phyloP scores from a whole-genome alignment of 2,329 filamentous ascomycete species.

The Hypoxylon rubiginosum region DNA sequence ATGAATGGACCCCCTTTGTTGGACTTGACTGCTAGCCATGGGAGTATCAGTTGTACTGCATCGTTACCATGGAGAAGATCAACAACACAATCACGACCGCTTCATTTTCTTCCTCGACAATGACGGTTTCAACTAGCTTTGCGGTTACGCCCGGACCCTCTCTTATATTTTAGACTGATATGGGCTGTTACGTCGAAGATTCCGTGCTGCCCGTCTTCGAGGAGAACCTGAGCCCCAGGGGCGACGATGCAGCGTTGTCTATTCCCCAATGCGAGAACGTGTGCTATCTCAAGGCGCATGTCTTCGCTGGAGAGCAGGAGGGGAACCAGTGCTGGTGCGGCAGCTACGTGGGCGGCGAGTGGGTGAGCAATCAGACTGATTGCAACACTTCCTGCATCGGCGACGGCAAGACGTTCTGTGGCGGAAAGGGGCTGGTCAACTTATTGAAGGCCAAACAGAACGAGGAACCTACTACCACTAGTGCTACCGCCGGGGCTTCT shows the following conservation, averaged over 20 bases:
- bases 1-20: not conserved
- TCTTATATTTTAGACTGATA: slow-evolving; percentile 43
- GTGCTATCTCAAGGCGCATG: slow-evolving; percentile 54
- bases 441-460: slow-evolving; percentile 45
- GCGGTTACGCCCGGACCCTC: slow-evolving; percentile 40
- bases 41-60: slow-evolving; percentile 43
- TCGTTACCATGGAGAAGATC: slow-evolving; percentile 38
- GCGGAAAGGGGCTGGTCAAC: slow-evolving; percentile 51
- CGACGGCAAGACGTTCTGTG: slow-evolving; percentile 52
- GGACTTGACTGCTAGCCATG: not conserved
- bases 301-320: slow-evolving; percentile 56
- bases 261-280: slow-evolving; percentile 53
- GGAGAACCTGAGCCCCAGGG: slow-evolving; percentile 49
- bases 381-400: slow-evolving; percentile 55
- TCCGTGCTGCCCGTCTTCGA: slow-evolving; percentile 48
- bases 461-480: slow-evolving; percentile 3
- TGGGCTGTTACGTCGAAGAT: slow-evolving; percentile 59
- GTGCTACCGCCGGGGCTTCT: not conserved
- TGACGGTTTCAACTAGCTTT: slow-evolving; percentile 24
- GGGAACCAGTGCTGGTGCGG: slow-evolving; percentile 59
- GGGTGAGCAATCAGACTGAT: slow-evolving; percentile 36
- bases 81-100: slow-evolving; percentile 23
- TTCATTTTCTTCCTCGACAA: slow-evolving; percentile 24
- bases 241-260: slow-evolving; percentile 49
- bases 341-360: slow-evolving; percentile 46